These are phyloP conservation scores for Cladosporium cucumerinum DNA, from an alignment of 2,329 filamentous ascomycete species.

Conservation along the genomic window DNA sequence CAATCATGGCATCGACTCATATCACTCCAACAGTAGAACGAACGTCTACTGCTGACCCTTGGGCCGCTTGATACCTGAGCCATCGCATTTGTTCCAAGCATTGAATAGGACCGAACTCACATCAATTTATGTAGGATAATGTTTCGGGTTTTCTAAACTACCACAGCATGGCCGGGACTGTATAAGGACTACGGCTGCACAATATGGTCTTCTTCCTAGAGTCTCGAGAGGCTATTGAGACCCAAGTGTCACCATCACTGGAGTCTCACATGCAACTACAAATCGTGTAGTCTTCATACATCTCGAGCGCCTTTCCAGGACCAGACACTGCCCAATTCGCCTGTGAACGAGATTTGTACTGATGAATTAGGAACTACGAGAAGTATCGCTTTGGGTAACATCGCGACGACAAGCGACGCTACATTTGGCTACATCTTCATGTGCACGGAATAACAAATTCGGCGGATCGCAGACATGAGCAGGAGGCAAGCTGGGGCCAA, in stretches of 20 bases:
- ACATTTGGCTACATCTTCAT: background rate
- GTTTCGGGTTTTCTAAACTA: background rate
- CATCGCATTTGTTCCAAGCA: background rate
- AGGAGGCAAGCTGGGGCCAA: background rate
- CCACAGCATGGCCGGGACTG: background rate
- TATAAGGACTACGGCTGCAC: background rate
- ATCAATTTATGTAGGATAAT: background rate
- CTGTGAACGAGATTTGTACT: background rate
- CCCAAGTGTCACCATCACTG: background rate
- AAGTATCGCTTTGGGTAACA: background rate
- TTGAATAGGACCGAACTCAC: background rate
- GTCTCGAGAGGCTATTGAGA: background rate
- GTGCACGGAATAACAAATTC: too few relatives aligned
- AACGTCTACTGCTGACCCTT: background rate
- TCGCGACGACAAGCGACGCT: background rate
- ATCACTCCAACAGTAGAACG: background rate
- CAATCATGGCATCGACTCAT: background rate
- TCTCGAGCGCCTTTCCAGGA: background rate
- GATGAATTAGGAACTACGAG: background rate
- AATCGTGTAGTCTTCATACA: background rate
- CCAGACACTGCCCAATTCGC: background rate
- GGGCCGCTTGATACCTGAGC: background rate
- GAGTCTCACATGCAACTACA: background rate
- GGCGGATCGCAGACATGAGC: background rate
- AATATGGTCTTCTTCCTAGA: background rate